phyloP scores from a whole-genome alignment of 805 yeast species.

The Pichia sporocuriosa region DNA sequence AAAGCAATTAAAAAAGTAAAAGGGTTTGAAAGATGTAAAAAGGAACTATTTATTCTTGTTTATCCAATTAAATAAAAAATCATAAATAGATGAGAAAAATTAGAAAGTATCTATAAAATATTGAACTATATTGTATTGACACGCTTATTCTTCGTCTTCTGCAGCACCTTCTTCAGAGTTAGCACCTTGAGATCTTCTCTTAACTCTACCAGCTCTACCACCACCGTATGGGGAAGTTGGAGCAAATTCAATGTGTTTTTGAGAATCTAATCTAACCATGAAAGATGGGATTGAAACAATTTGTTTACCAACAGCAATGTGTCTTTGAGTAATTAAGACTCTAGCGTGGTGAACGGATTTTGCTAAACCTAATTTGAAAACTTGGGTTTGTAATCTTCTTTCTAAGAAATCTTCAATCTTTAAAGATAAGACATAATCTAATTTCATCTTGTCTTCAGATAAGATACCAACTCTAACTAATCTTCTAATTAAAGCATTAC shows the following conservation, averaged over 20 bases:
- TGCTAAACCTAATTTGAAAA: constrained; percentile 98
- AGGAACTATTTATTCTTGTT: no score
- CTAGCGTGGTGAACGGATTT: constrained; percentile 99
- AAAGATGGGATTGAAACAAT: constrained; percentile 97
- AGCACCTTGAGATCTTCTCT: constrained; percentile 81
- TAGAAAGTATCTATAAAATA: background rate
- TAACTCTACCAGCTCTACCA: constrained; percentile 99
- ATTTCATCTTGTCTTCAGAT: constrained; percentile 98
- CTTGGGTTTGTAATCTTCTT: constrained; percentile 99
- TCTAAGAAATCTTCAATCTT: constrained; percentile 98
- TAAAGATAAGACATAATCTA: constrained; percentile 98
- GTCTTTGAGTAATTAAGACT: constrained; percentile 97
- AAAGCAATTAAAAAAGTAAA: background rate
- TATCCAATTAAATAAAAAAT: background rate
- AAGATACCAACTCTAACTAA: constrained; percentile 98
- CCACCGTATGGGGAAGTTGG: constrained; percentile 99
- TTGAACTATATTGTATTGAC: constrained; percentile 9
- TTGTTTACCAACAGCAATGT: constrained; percentile 99
- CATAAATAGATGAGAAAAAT: constrained; percentile 12
- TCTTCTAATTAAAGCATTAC: constrained; percentile 99
- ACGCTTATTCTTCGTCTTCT: constrained; percentile 44
- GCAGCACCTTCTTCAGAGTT: constrained; percentile 66
- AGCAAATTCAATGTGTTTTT: constrained; percentile 99
- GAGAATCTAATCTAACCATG: constrained; percentile 99
- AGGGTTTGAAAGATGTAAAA: no score